Evolutionary conservation across 768 basidiomycete species (phyloP), one percentile per base, ranked within the genome.

Genomic region (Artomyces pyxidatus): DNA sequence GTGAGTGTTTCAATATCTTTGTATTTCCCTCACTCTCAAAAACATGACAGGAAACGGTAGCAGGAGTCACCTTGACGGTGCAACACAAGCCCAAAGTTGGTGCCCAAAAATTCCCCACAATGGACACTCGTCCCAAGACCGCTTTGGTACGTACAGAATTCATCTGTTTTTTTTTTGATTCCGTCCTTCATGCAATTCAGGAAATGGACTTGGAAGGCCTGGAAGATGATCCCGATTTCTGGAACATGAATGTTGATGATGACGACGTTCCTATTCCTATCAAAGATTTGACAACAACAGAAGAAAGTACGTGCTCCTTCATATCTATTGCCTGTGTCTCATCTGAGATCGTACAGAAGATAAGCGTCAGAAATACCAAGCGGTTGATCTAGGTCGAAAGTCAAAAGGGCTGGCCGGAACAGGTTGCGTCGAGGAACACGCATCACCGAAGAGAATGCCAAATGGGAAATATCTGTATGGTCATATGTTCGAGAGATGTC

Each of bases 191-290:
- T 26, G 17, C 16, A 14, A 37, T 14, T 40, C 35, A 89, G 88
- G 83, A 84, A 53, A 68, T 73, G 59, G 82, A 85, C 41, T 57
- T 88, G 14, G 75, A 72, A 21, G 82, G 81, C 3, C 71, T 88
- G 3, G 83, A 85, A 59, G 75, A 85, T 41, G 71, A 81, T 50
- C 76, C 80, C 12, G 78, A 81, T 52, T 84, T 88, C 55, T 88
- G 86, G 72, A 64, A 72, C 29, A 60, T 77, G 39, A 68, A 73
- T 40, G 70, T 67, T 25, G 65, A 66, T 44, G 65, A 63, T 25
- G 61, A 64, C 1, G 61, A 64, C 19, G 56, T 58, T 39, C 47
- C 45, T 39, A 52, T 58, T 19, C 50, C 49, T 1, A 50, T 68
- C 23, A 64, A 66, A 47, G 72, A 75, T 54, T 48, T 70, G n/a